Percentiles rank a stretch among this genome's conserved stretches.
These are phyloP conservation scores for Phaeodactylum tricornutum DNA, from an alignment of 108 stramenopile species.

Conservation along the genomic window DNA sequence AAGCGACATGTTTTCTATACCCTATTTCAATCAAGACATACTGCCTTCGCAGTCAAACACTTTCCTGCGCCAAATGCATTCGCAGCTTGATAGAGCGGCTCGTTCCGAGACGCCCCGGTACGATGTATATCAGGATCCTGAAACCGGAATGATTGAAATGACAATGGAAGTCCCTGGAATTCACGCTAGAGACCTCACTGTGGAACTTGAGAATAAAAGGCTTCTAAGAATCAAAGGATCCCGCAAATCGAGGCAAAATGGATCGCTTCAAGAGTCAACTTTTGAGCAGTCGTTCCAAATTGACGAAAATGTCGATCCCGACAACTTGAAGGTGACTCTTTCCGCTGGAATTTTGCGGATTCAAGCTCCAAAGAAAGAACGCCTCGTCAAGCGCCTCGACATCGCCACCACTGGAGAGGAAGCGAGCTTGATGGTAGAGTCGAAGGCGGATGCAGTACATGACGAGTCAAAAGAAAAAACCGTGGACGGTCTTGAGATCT, in stretches of 20 bases:
- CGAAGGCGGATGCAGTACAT: background rate
- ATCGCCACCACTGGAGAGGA: slow-evolving; percentile 1
- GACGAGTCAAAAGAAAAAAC: background rate
- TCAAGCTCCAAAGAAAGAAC: slow-evolving; percentile 9
- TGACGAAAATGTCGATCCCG: slow-evolving; percentile 15
- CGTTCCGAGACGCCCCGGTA: slow-evolving; percentile 3
- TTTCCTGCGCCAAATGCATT: background rate
- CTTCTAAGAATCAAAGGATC: slow-evolving; percentile 10
- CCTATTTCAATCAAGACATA: no score
- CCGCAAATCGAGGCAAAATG: slow-evolving; percentile 5
- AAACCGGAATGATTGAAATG: slow-evolving; percentile 10
- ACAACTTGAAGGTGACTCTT: slow-evolving; percentile 13
- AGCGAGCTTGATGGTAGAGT: background rate
- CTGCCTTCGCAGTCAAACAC: no score
- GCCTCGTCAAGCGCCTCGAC: background rate
- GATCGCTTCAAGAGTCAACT: slow-evolving; percentile 2
- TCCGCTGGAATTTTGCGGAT: slow-evolving; percentile 15
- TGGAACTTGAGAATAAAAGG: slow-evolving; percentile 17
- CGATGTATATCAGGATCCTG: slow-evolving; percentile 6
- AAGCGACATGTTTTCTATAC: slow-evolving; percentile 13
- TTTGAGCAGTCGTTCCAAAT: slow-evolving; percentile 22
- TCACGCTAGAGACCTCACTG: slow-evolving; percentile 11
- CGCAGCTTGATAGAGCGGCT: slow-evolving; percentile 5
- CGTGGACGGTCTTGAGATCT: background rate
- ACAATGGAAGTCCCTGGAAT: slow-evolving; percentile 24